These are phyloP conservation scores for Boletus insuetus DNA, from an alignment of 768 basidiomycete species.

Conservation along the genomic window DNA sequence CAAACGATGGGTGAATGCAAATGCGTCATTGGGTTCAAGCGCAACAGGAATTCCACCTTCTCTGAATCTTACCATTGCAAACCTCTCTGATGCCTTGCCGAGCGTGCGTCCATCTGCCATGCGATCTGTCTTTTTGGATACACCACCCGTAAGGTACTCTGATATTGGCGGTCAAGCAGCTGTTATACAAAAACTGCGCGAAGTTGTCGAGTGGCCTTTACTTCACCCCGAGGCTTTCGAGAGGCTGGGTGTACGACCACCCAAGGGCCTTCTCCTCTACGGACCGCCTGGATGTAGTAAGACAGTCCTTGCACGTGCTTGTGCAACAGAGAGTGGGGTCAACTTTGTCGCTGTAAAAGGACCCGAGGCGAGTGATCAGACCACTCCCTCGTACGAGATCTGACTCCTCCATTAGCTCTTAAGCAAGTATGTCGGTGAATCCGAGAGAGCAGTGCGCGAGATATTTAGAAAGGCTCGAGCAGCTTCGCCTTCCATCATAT, in stretches of 20 bases:
- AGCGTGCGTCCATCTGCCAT: slow-evolving; percentile 88
- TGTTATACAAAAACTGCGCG: slow-evolving; percentile 82
- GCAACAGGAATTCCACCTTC: slow-evolving; percentile 11
- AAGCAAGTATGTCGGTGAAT: slow-evolving; percentile 97
- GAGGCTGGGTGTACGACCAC: slow-evolving; percentile 83
- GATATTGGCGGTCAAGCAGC: slow-evolving; percentile 87
- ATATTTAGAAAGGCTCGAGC: slow-evolving; percentile 94
- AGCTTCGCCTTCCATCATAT: slow-evolving; percentile 92
- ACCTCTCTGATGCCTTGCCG: slow-evolving; percentile 72
- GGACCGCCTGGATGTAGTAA: slow-evolving; percentile 98
- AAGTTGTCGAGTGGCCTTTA: slow-evolving; percentile 95
- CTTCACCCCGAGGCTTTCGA: slow-evolving; percentile 83
- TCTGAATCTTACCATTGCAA: slow-evolving; percentile 50
- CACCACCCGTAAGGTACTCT: slow-evolving; percentile 74
- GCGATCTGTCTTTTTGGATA: slow-evolving; percentile 89
- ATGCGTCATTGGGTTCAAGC: slow-evolving; percentile 3
- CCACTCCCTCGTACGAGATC: not conserved
- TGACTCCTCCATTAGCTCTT: slow-evolving; percentile 57
- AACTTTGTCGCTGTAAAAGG: slow-evolving; percentile 98
- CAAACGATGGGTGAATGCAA: slow-evolving; percentile 64
- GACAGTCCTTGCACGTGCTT: slow-evolving; percentile 87
- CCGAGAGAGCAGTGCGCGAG: slow-evolving; percentile 91
- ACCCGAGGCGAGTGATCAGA: slow-evolving; percentile 67
- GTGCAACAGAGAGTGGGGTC: slow-evolving; percentile 90
- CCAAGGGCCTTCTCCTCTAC: slow-evolving; percentile 88